Evolutionary conservation across 768 basidiomycete genomes (phyloP).

Genomic region (Phlebiopsis gigantea): DNA sequence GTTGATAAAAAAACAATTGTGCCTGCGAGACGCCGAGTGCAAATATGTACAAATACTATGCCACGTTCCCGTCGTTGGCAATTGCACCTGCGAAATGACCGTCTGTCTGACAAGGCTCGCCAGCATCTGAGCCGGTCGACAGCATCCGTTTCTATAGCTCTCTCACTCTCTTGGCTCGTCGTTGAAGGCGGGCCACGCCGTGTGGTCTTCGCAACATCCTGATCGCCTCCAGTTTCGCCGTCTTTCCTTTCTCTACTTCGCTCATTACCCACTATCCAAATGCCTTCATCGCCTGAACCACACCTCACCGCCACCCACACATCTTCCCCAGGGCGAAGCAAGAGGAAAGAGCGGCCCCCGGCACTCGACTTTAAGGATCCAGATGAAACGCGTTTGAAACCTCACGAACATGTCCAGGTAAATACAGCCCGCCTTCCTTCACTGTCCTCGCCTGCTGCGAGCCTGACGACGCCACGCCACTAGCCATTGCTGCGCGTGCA

Average conservation of each 20-base stretch:
- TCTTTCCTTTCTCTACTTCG: slow-evolving; percentile 33
- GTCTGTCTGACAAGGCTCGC: slow-evolving; percentile 13
- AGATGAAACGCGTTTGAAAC: slow-evolving; percentile 32
- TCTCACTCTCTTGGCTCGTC: slow-evolving; percentile 1
- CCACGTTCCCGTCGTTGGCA: slow-evolving; percentile 8
- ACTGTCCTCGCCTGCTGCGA: slow-evolving; percentile 14
- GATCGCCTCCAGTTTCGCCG: slow-evolving; percentile 19
- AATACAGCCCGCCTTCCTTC: neutral
- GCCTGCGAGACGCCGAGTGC: neutral
- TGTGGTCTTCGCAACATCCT: slow-evolving; percentile 8
- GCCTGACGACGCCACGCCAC: neutral
- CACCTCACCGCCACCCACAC: slow-evolving; percentile 24
- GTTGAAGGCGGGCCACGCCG: slow-evolving; percentile 13
- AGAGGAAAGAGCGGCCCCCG: slow-evolving; percentile 47
- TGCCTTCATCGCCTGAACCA: slow-evolving; percentile 40
- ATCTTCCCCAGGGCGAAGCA: slow-evolving; percentile 26
- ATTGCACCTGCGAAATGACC: slow-evolving; percentile 11
- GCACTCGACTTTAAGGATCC: slow-evolving; percentile 42
- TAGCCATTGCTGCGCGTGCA: slow-evolving; percentile 34
- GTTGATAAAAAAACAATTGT: too few relatives aligned
- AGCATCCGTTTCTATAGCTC: neutral
- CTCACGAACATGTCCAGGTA: slow-evolving; percentile 32
- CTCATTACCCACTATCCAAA: slow-evolving; percentile 30
- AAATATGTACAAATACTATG: slow-evolving; percentile 8
- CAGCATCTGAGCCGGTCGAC: slow-evolving; percentile 5